Evolutionary conservation across 2,329 filamentous ascomycete species (phyloP).

Genomic region (Ophiostoma angusticollis): DNA sequence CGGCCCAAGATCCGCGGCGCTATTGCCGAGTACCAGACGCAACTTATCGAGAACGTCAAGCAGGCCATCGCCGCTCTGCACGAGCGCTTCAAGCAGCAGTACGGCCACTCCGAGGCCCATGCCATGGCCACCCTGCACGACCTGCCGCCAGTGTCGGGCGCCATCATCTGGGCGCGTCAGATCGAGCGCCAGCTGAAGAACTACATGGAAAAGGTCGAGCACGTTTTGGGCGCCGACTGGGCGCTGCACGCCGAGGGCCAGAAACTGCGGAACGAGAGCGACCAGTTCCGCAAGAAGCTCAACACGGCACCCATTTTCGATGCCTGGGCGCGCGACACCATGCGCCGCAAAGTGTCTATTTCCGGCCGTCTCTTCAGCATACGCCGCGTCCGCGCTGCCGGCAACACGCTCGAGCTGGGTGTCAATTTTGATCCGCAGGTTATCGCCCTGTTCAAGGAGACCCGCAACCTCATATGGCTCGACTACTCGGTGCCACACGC

Average conservation of each 20-base stretch:
- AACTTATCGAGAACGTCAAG: constrained; percentile 96
- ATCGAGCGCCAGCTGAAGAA: constrained; percentile 91
- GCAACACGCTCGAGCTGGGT: constrained; percentile 72
- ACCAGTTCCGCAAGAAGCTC: constrained; percentile 89
- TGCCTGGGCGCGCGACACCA: constrained; percentile 86
- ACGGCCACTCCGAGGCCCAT: constrained; percentile 93
- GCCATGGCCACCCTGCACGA: constrained; percentile 97
- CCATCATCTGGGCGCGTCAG: constrained; percentile 94
- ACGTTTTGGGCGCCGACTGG: constrained; percentile 92
- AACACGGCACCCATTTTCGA: constrained; percentile 91
- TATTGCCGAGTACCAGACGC: constrained; percentile 95
- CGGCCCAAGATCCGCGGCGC: constrained; percentile 97
- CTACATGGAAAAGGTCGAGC: constrained; percentile 99
- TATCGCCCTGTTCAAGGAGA: constrained; percentile 97
- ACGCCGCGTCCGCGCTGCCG: constrained; percentile 73
- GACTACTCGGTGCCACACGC: constrained; percentile 89
- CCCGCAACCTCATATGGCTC: constrained; percentile 88
- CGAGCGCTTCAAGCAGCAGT: constrained; percentile 97
- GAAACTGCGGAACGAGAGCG: constrained; percentile 82
- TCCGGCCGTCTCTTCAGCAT: constrained; percentile 87
- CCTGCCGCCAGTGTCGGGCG: constrained; percentile 86
- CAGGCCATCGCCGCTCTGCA: constrained; percentile 87
- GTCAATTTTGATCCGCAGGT: constrained; percentile 98
- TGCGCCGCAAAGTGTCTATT: constrained; percentile 78
- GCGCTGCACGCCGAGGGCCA: constrained; percentile 87